Evolutionary conservation across 345 rosid genomes (phyloP), one percentile per base, ranked within the genome.

Genomic region (Populus alba): DNA sequence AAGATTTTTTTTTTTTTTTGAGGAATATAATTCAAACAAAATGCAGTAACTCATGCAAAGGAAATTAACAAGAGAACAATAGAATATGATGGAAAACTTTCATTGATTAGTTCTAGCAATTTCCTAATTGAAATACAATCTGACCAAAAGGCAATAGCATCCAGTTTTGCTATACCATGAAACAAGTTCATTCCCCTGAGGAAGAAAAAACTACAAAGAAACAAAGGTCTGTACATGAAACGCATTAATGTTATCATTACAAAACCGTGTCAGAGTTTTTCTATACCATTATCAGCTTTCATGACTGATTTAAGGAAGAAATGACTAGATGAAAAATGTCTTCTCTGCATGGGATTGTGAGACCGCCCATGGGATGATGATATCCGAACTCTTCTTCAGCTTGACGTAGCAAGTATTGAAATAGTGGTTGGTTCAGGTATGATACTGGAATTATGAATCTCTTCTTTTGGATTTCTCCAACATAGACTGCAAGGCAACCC

Each of bases 381-480:
- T 39, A 77, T 3, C 84, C 86, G 45, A 81, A 85, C 70, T 81
- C 77, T 66, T 85, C 83, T 75, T 77, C 82, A 9, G 83, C 83
- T 68, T 83, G 70, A 51, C 29, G 71, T 31, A 87, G 73, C 79
- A 85, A 76, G 23, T 73, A 37, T 62, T 76, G 90, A 51, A 89
- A 87, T 29, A 75, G 72, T 39, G 86, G 84, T n/a, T 85, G 78
- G 57, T 70, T 85, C 77, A 89, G 59, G 79, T 68, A 89, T 13
- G 86, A 86, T 17, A 84, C 6, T 53, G 90, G 87, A 75, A 87
- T 82, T 22, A 82, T 49, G 66, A 73, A 86, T 68, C 86, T 74
- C 75, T 77, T 87, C 76, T 49, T 85, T 68, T 79, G 38, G 49
- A 45, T 35, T 29, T 85, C 89, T 13, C 83, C 86, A 13, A 76